Percentiles rank a stretch among this genome's conserved stretches.
Evolutionary conservation across 345 rosid genomes (phyloP).

Genomic region (Lepidium africanum): DNA sequence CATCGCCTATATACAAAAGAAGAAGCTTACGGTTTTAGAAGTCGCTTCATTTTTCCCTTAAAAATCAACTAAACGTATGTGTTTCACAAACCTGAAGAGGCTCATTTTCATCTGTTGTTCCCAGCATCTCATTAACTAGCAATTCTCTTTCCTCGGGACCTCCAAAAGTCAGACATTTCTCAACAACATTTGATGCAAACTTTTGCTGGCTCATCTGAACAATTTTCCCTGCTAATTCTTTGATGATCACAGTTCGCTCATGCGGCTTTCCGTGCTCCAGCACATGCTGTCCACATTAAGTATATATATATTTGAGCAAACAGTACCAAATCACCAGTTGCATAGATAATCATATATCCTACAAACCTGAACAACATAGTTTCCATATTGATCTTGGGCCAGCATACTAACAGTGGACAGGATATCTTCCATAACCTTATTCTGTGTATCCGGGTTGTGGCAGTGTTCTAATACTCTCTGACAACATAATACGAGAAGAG

Average conservation of each 20-base stretch:
- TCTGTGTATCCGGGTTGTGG: slow-evolving; percentile 63
- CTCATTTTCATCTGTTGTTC: slow-evolving; percentile 90
- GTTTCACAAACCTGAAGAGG: slow-evolving; percentile 81
- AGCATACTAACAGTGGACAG: slow-evolving; percentile 71
- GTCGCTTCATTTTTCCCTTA: no score
- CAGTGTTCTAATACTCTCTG: slow-evolving; percentile 97
- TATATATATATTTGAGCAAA: neutral
- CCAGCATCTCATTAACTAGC: slow-evolving; percentile 93
- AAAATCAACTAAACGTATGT: neutral
- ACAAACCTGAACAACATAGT: slow-evolving; percentile 96
- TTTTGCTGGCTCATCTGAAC: slow-evolving; percentile 97
- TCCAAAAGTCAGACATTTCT: slow-evolving; percentile 85
- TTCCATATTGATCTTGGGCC: slow-evolving; percentile 97
- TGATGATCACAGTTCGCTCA: slow-evolving; percentile 71
- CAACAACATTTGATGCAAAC: slow-evolving; percentile 93
- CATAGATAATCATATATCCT: neutral
- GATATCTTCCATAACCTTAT: slow-evolving; percentile 80
- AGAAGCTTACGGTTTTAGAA: no score
- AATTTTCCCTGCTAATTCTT: slow-evolving; percentile 71
- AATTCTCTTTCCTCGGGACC: slow-evolving; percentile 57
- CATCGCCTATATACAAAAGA: no score
- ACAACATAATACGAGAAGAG: neutral
- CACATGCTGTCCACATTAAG: slow-evolving; percentile 58
- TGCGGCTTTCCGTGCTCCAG: slow-evolving; percentile 88
- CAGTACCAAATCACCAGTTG: neutral